Evolutionary conservation across 2,329 filamentous ascomycete species (phyloP).

Genomic region (Diaporthe vexans): DNA sequence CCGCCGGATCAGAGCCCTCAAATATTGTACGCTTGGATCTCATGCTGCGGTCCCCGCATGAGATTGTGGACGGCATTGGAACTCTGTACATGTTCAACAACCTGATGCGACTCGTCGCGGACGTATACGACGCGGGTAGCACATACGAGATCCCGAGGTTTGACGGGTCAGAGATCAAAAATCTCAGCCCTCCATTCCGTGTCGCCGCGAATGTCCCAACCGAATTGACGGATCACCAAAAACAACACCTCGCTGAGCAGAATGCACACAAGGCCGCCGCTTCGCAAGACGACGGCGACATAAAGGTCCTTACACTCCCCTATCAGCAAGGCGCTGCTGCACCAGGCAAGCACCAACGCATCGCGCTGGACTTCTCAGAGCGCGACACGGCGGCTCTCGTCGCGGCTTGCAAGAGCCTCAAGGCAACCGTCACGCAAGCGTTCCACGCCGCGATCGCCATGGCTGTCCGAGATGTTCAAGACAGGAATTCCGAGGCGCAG

Average conservation of each 20-base stretch:
- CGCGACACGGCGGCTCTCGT: not conserved
- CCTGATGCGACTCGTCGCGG: not conserved
- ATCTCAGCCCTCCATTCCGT: conserved; percentile 12
- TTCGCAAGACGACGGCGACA: not conserved
- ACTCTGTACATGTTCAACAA: conserved; percentile 5
- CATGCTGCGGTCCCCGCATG: not conserved
- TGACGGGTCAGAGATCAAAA: not conserved
- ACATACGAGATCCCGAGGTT: not conserved
- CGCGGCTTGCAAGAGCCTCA: not conserved
- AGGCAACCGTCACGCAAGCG: not conserved
- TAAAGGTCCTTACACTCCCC: not conserved
- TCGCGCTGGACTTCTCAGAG: not conserved
- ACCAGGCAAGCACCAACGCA: not conserved
- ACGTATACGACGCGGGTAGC: not conserved
- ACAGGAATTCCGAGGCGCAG: not conserved
- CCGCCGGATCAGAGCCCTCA: not conserved
- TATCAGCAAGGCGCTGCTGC: not conserved
- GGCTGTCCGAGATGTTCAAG: not conserved
- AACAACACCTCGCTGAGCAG: not conserved
- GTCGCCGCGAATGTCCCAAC: conserved; percentile 5
- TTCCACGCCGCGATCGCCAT: conserved; percentile 9
- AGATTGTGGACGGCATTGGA: not conserved
- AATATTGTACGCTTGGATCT: not conserved
- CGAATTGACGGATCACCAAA: not conserved
- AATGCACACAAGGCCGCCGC: not conserved